These are phyloP conservation scores for Cyclotella atomus DNA, from an alignment of 108 stramenopile species.

Conservation along the genomic window DNA sequence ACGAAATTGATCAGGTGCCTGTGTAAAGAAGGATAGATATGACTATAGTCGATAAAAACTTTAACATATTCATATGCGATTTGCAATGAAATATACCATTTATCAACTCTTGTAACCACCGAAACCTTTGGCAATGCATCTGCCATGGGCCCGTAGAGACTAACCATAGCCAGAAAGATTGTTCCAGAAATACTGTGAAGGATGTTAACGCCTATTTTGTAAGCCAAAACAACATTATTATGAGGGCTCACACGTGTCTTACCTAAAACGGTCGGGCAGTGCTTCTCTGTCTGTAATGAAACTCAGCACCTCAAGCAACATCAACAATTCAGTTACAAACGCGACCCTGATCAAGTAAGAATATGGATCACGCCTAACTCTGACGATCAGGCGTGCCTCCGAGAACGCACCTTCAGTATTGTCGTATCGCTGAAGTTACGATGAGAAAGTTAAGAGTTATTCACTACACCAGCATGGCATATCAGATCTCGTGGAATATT, in stretches of 20 bases:
- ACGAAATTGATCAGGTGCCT: slow-evolving; percentile 43
- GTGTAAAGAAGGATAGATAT: background rate
- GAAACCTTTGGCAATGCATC: slow-evolving; percentile 46
- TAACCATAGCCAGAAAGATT: slow-evolving; percentile 48
- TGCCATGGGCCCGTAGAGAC: slow-evolving; percentile 48
- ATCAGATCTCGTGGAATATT: too few species aligned
- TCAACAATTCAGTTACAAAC: slow-evolving; percentile 36
- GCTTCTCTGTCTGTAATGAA: slow-evolving; percentile 33
- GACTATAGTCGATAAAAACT: background rate
- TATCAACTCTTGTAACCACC: slow-evolving; percentile 44
- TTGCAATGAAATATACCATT: slow-evolving; percentile 33
- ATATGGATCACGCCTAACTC: slow-evolving; percentile 48
- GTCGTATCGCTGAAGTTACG: slow-evolving; percentile 31
- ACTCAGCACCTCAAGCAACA: slow-evolving; percentile 42
- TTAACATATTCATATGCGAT: too few species aligned
- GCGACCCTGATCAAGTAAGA: slow-evolving; percentile 40
- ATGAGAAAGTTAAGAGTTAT: too few species aligned
- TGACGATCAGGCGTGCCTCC: slow-evolving; percentile 34
- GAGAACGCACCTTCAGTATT: slow-evolving; percentile 42
- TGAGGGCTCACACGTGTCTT: too few species aligned
- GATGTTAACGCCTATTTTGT: too few species aligned
- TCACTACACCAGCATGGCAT: too few species aligned
- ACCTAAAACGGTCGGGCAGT: slow-evolving; percentile 34
- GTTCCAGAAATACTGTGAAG: slow-evolving; percentile 44
- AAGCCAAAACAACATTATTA: too few species aligned